Percentiles rank a stretch among this genome's conserved stretches.
phyloP scores from a whole-genome alignment of 257 asterid species.

The Fraxinus americana region DNA sequence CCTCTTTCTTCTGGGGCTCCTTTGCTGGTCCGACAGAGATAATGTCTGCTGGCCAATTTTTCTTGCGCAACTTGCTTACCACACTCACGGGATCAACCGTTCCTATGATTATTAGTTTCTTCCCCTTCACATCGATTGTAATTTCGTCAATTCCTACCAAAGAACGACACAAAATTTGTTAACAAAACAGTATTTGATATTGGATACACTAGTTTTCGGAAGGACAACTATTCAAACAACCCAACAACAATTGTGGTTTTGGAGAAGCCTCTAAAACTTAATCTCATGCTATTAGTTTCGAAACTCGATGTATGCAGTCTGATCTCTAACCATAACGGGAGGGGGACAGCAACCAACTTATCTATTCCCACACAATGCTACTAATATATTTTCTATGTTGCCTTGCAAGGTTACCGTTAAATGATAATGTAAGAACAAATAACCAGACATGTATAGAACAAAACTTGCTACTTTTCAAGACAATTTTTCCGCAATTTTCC shows the following conservation, averaged over 20 bases:
- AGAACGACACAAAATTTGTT: neutral
- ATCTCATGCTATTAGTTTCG: neutral
- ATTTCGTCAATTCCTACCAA: conserved; percentile 74
- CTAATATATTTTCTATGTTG: neutral
- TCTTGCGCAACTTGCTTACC: conserved; percentile 79
- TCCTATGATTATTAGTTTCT: conserved; percentile 74
- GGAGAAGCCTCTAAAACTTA: neutral
- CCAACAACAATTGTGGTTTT: neutral
- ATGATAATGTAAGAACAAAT: neutral
- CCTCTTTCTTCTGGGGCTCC: conserved; percentile 83
- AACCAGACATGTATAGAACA: neutral
- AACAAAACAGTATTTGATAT: neutral
- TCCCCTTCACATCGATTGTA: conserved; percentile 65
- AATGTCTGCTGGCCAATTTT: conserved; percentile 66
- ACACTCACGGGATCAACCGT: conserved; percentile 80
- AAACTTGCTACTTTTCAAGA: no score
- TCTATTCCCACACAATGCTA: neutral
- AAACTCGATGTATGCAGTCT: neutral
- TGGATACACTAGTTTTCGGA: neutral
- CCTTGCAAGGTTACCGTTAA: neutral
- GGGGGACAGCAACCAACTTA: neutral
- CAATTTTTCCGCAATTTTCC: no score
- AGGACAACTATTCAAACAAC: neutral
- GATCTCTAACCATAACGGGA: neutral
- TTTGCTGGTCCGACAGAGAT: conserved; percentile 76